Percentiles rank a stretch among this genome's conserved stretches.
These are phyloP conservation scores for Saccharum hybrid DNA, from an alignment of 202 grass and related monocot species.

Conservation along the genomic window DNA sequence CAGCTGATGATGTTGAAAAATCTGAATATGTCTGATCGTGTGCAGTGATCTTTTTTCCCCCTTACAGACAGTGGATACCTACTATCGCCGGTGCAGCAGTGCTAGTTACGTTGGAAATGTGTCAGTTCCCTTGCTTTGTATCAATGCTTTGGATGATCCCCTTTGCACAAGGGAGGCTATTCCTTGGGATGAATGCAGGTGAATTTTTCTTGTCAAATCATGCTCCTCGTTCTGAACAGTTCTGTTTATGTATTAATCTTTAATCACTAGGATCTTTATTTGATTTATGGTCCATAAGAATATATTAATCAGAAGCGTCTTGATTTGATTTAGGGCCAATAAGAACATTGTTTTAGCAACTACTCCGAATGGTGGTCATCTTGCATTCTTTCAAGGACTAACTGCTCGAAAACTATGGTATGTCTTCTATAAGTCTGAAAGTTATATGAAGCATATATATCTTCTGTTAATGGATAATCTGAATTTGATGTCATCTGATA, in stretches of 20 bases:
- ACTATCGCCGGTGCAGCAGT: conserved; percentile 92
- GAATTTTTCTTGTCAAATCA: conserved; percentile 38
- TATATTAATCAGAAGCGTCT: conserved; percentile 37
- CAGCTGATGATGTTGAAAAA: conserved; percentile 23
- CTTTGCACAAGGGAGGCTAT: conserved; percentile 95
- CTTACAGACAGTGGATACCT: conserved; percentile 96
- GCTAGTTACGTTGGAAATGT: conserved; percentile 76
- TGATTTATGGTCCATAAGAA: conserved; percentile 80
- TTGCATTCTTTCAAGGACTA: conserved; percentile 88
- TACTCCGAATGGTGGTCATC: conserved; percentile 93
- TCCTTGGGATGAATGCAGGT: conserved; percentile 99
- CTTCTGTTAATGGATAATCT: conserved; percentile 12
- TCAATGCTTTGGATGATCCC: conserved; percentile 95
- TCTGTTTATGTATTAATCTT: conserved; percentile 19
- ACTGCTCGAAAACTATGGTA: conserved; percentile 85
- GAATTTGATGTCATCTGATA: conserved; percentile 32
- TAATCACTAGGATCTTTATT: conserved; percentile 37
- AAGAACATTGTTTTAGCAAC: conserved; percentile 97
- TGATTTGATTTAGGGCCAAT: conserved; percentile 73
- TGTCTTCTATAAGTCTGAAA: conserved; percentile 27
- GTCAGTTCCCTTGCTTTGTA: conserved; percentile 84
- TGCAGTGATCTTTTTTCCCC: conserved; percentile 32
- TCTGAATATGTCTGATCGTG: conserved; percentile 18
- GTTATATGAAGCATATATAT: conserved; percentile 10
- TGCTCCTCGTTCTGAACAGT: conserved; percentile 15